Conservation (phyloP, 805 yeast species). For the Nakazawaea anatomiae region DNA sequence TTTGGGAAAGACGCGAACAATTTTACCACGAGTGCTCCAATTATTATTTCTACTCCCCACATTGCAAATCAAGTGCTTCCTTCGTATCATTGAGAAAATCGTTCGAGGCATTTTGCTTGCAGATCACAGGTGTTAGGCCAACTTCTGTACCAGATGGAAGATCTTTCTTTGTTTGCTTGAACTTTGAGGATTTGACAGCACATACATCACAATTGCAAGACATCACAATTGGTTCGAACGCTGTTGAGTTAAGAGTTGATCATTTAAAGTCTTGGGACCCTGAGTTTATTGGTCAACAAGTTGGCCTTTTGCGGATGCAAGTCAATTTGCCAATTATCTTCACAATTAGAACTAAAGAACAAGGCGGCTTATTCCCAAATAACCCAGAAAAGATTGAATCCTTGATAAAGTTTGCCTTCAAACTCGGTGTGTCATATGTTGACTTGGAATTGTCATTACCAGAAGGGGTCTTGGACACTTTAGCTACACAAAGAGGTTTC, state of each 20-base stretch:
- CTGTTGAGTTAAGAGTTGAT: conserved; percentile 82
- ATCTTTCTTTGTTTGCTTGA: conserved; percentile 69
- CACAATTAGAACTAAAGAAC: conserved; percentile 70
- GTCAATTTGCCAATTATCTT: conserved; percentile 71
- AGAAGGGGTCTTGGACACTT: conserved; percentile 40
- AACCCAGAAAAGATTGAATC: conserved; percentile 38
- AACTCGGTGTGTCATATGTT: conserved; percentile 72
- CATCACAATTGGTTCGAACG: conserved; percentile 65
- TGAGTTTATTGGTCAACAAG: conserved; percentile 65
- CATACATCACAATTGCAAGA: conserved; percentile 41
- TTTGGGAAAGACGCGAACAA: conserved; percentile 76
- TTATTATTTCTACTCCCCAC: conserved; percentile 69
- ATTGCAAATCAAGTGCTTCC: conserved; percentile 51
- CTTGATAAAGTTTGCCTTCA: conserved; percentile 58
- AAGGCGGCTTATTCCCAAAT: conserved; percentile 81
- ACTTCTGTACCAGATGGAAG: conserved; percentile 36
- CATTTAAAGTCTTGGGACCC: conserved; percentile 44
- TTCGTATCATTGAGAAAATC: conserved; percentile 51
- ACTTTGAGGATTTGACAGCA: conserved; percentile 52
- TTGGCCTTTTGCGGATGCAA: conserved; percentile 60
- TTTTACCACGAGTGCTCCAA: conserved; percentile 82
- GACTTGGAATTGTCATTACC: conserved; percentile 77
- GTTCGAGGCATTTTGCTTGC: conserved; percentile 51
- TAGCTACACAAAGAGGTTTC: conserved; percentile 47
- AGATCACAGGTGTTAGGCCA: conserved; percentile 51